phyloP scores from a whole-genome alignment of 345 rosid species.

The Kernera saxatilis region DNA sequence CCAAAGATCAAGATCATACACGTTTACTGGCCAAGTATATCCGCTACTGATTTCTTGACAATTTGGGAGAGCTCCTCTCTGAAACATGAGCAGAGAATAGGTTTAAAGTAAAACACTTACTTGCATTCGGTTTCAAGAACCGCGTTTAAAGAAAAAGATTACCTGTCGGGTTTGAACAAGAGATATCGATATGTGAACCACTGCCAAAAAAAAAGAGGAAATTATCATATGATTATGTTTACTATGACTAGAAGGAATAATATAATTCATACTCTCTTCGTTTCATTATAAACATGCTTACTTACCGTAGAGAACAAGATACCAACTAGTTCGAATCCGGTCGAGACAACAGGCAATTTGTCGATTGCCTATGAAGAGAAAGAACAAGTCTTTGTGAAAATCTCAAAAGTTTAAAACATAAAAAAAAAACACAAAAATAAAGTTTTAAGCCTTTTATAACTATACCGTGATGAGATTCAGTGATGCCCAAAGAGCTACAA shows the following conservation, averaged over 20 bases:
- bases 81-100: background rate
- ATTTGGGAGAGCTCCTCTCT: constrained; percentile 75
- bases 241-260: background rate
- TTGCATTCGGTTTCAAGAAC: background rate
- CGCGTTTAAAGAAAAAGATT: background rate
- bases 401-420: background rate
- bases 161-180: constrained; percentile 87
- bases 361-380: constrained; percentile 51
- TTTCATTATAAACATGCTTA: no score
- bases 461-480: constrained; percentile 59
- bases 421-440: no score
- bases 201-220: constrained; percentile 33
- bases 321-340: constrained; percentile 63
- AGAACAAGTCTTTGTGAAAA: background rate
- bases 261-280: background rate
- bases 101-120: background rate
- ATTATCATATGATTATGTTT: background rate
- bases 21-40: constrained; percentile 60
- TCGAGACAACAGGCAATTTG: constrained; percentile 71
- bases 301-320: constrained; percentile 71
- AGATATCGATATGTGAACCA: constrained; percentile 93
- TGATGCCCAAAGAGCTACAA: constrained; percentile 75
- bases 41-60: constrained; percentile 54
- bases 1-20: background rate
- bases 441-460: background rate